Base-by-base conservation (phyloP, 2,329 filamentous ascomycete species). In the Ophiostoma tasmaniense region DNA sequence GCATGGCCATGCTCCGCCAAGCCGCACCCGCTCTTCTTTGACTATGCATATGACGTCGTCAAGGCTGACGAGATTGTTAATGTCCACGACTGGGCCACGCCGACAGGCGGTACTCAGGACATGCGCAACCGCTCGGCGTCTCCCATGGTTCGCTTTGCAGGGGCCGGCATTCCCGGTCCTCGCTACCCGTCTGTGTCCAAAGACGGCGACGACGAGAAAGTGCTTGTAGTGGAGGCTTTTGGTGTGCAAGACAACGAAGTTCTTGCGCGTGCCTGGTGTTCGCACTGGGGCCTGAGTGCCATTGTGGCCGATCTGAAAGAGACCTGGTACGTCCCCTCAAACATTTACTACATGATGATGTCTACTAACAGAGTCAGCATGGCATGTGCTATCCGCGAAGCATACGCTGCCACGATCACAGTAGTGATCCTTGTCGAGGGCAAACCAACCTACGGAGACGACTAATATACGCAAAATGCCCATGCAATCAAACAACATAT, bases 181-280 rank as follows among this genome's bases (percentile, higher is more conserved):
- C 64, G 68, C 42, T 68, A 68, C 17, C 70, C 72, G 28, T 66
- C 70, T 11, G 72, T 73, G 35, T 70, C 67, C 28, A 73, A 72
- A 22, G 78, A 81, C 17, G 79, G 82, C 22, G 85, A 88, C 68
- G 80, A 86, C 33, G 89, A 90, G 73, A 85, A 85, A 73, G 89
- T 93, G 3, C 80, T 93, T 10, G 87, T 89, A 4, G 83, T 92
- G 17, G 89, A 92, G 78, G 88, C 89, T 0, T 88, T 90, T 75
- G 90, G 90, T 0, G 89, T 90, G 28, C 81, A 81, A 66, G 90
- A 92, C 76, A 92, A 92, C 73, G 90, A 92, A 77, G 90, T 92
- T 3, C 83, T 93, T 73, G 90, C 88, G 0, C 81, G 90, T 71
- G 89, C 90, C 7, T 93, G 90, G 90, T 92, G 90, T 76, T 85